Base-by-base conservation (phyloP, 2,329 filamentous ascomycete species). In the Malbranchea zuffiana region DNA sequence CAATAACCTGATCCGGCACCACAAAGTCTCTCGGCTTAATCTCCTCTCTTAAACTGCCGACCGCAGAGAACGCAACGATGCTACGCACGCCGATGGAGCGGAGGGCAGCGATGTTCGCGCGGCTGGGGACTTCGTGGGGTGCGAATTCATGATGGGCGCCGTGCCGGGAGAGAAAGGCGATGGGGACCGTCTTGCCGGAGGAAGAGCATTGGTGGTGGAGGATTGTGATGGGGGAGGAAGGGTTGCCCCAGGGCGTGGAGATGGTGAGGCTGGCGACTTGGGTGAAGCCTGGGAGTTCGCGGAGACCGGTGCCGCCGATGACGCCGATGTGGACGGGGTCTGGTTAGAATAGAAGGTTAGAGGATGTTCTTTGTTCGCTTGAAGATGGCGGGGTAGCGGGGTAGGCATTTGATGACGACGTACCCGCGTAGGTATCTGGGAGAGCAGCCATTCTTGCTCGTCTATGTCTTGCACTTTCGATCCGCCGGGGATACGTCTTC, bases 91-190 rank as follows among this genome's bases (percentile, higher is more conserved):
- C 90, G 43, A 98, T 71, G 51, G 75, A 78, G 47, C 90, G 80
- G 45, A 98, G 71, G n/a, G 90, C 90, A n/a, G 90, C 88, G 53
- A 98, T 93, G 68, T 96, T 98, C 62, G 90, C 90, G 46, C 84
- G 84, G 47, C 79, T 75, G 42, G 87, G 86, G n/a, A 98, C 82
- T 64, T 98, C 90, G 56, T 95, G 87, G 0, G 90, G 90, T 4
- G 87, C 85, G 48, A 82, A 72, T 62, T 95, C 75, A 67, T 98
- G 90, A 72, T 90, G 71, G 8, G 77, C 59, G 47, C 90, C 90
- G 63, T 98, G 90, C 29, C 90, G 85, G 45, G 87, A 85, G 49
- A 98, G 75, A 69, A 98, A 98, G 39, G 90, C 90, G 45, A 98
- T 66, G 10, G 74, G 69, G 31, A 75, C 70, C 5, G 67, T 65